Evolutionary conservation across 805 yeast species (phyloP), one percentile per base, ranked within the genome.

Genomic region (Wickerhamiella sorbophila): DNA sequence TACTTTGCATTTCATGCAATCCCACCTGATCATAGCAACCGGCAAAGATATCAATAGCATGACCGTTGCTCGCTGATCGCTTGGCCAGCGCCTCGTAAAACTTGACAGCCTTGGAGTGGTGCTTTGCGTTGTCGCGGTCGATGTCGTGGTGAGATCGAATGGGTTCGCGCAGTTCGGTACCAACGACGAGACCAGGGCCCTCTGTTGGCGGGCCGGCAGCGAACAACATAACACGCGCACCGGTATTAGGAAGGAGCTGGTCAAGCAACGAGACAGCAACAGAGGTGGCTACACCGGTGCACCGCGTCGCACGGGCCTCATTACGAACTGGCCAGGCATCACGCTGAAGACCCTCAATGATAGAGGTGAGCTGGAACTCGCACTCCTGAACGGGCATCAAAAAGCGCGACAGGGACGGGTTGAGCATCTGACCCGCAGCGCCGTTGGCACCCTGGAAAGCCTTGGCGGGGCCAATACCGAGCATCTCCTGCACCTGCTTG

Each of bases 21-120:
- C 97, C 97, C 45, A 86, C 79, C 69, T 87, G 97, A 65, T 87
- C 97, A 60, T 84, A 85, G 65, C 95, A 83, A 48, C 96, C 95
- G 24, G 94, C 94, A 63, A 83, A 86, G 38, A 87, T 74, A 61
- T 87, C 95, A 45, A 87, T 77, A 22, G 88, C 74, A 55, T 84
- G 94, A 14, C 85, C 82, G 49, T 75, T 73, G 19, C 64, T 62
- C 38, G 88, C 73, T 31, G 83, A 83, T 50, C 77, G 79, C 35
- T 74, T 70, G 31, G 93, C 80, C 37, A 87, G 59, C 31, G 69
- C 65, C 48, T 81, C 87, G 61, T 86, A 87, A 56, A 75, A 86
- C 60, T 83, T 79, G 52, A 71, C 72, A 8, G 95, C 93, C 60
- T 82, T 83, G 56, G 82, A 79, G 65, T 77, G 83, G 59, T 86